These are phyloP conservation scores for Cupressus sempervirens DNA, from an alignment of 75 land plant species.

Conservation along the genomic window DNA sequence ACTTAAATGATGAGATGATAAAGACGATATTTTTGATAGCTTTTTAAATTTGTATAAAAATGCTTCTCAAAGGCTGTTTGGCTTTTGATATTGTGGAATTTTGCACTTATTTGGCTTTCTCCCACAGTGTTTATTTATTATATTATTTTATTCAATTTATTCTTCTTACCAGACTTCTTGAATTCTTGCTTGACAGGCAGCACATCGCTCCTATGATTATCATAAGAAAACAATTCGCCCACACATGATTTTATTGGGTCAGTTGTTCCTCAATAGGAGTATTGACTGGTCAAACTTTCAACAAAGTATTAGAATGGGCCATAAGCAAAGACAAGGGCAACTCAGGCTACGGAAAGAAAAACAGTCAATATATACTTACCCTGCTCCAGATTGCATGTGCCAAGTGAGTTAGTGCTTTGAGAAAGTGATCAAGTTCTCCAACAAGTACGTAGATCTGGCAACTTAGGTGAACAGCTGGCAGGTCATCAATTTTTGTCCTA, in stretches of 20 bases:
- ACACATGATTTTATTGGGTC: slow-evolving; percentile 70
- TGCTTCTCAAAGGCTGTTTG: background rate
- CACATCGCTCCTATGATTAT: slow-evolving; percentile 75
- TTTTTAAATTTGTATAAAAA: background rate
- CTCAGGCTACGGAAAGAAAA: slow-evolving; percentile 59
- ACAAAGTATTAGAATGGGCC: slow-evolving; percentile 53
- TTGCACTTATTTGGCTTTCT: background rate
- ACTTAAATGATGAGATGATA: background rate
- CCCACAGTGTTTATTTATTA: background rate
- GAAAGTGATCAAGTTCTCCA: background rate
- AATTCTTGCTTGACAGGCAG: slow-evolving; percentile 44
- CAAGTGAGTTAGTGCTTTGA: background rate
- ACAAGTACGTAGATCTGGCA: background rate
- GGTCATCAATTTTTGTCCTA: background rate
- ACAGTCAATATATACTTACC: slow-evolving; percentile 91
- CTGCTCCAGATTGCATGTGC: slow-evolving; percentile 97
- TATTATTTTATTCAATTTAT: background rate
- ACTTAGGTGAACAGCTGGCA: background rate
- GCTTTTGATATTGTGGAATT: background rate
- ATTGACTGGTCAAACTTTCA: slow-evolving; percentile 77
- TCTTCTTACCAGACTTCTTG: background rate
- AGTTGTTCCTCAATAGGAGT: slow-evolving; percentile 68
- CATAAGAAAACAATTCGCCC: slow-evolving; percentile 77
- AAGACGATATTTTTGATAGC: background rate
- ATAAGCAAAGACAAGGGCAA: slow-evolving; percentile 67